Evolutionary conservation across 257 asterid genomes (phyloP), one percentile per base, ranked within the genome.

Genomic region (Linderniella brevidens): DNA sequence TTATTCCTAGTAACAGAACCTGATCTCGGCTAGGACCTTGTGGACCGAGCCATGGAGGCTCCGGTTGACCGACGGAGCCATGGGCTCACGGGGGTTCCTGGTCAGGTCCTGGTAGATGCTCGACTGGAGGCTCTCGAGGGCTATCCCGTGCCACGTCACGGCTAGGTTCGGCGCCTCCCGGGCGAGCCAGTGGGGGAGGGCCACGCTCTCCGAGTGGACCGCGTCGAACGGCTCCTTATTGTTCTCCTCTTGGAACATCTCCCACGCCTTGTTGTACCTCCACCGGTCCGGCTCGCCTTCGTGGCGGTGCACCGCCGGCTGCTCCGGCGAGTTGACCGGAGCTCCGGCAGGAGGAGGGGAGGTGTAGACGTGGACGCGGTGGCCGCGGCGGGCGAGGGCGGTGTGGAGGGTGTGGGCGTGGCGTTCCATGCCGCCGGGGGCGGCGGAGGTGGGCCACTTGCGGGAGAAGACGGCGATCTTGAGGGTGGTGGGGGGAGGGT

Each of bases 391-490:
- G 0, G 93, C 78, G 17, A 87, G 74, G 15, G 95, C 76, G 8
- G 70, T 70, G 56, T 87, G 86, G 49, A 87, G 69, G 4, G 95
- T 87, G 13, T 83, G 65, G 0, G 97, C 95, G 56, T 83, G 97
- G 9, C 93, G 92, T 63, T 87, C 97, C 97, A 83, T 87, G 56
- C 97, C 93, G 15, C 97, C 95, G 0, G 93, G 95, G 48, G 59
- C 46, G 57, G 75, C 14, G 49, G 69, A 42, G 25, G 66, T 73
- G 40, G 97, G 97, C 97, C 97, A 87, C 61, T 87, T 87, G 32
- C 93, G 53, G 8, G 97, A 69, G 64, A 83, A 87, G n/a, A 87
- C 97, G 1, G 97, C 95, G 39, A 87, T 76, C 25, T 50, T 76
- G 8, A 80, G 86, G 4, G 58, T 1, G 8, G 13, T 9, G 5